These are phyloP conservation scores for Centella asiatica DNA, from an alignment of 129 eudicot species.

Conservation along the genomic window DNA sequence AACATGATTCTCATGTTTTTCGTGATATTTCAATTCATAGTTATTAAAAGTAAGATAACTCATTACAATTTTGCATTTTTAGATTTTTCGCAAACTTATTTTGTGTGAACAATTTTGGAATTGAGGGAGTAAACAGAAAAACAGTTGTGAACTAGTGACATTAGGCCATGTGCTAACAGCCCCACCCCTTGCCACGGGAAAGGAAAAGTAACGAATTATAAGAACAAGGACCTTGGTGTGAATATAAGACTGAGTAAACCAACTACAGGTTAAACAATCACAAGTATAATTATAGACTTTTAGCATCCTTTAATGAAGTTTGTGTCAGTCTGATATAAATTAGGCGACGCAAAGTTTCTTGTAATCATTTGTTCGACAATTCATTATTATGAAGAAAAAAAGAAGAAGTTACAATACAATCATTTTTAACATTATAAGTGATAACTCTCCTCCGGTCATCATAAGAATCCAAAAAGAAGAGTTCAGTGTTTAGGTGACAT, in stretches of 20 bases:
- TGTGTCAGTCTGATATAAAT: slow-evolving; percentile 23
- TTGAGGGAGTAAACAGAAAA: no score
- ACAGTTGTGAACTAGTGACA: neutral
- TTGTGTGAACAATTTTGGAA: no score
- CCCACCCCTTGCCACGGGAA: neutral
- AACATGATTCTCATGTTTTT: no score
- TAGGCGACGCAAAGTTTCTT: slow-evolving; percentile 23
- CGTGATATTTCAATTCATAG: no score
- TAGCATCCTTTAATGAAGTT: slow-evolving; percentile 11
- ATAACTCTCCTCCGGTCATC: neutral
- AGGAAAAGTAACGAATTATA: neutral
- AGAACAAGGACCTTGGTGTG: no score
- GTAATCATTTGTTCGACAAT: neutral
- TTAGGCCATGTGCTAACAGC: neutral
- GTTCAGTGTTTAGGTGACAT: neutral
- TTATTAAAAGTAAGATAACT: no score
- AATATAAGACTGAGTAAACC: no score
- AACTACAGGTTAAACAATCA: no score
- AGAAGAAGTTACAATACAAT: neutral
- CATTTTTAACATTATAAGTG: neutral
- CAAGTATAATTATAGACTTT: no score
- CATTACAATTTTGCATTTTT: no score
- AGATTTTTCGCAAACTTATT: no score
- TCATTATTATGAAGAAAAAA: neutral
- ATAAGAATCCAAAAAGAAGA: neutral